Evolutionary conservation across 352 stramenopile species (phyloP).

Genomic region (Phytophthora syringae): DNA sequence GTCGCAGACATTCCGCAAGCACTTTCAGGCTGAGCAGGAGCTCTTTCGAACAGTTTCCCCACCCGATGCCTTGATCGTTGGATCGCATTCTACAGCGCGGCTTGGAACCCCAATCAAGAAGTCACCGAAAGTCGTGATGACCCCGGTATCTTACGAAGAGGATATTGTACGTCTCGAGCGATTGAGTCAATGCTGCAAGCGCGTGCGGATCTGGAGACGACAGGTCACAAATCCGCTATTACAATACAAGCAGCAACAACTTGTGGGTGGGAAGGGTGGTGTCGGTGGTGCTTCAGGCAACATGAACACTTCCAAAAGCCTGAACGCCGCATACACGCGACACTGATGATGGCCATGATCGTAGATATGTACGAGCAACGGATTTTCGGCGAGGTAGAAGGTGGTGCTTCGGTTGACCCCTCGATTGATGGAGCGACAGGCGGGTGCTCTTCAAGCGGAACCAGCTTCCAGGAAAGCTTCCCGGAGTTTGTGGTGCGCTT

Average conservation of each 20-base stretch:
- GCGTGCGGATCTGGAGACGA: slow-evolving; percentile 70
- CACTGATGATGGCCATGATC: slow-evolving; percentile 71
- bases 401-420: slow-evolving; percentile 20
- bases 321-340: slow-evolving; percentile 75
- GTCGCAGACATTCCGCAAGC: slow-evolving; percentile 52
- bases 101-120: slow-evolving; percentile 16
- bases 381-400: slow-evolving; percentile 48
- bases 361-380: slow-evolving; percentile 80
- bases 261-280: slow-evolving; percentile 16
- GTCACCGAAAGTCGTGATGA: slow-evolving; percentile 1
- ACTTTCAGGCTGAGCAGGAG: slow-evolving; percentile 49
- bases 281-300: slow-evolving; percentile 13
- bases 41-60: slow-evolving; percentile 51
- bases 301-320: slow-evolving; percentile 48
- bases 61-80: neutral
- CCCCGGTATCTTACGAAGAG: slow-evolving; percentile 30
- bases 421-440: slow-evolving; percentile 13
- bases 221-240: slow-evolving; percentile 72
- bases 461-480: slow-evolving; percentile 61
- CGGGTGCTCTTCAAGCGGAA: slow-evolving; percentile 16
- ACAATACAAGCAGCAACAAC: slow-evolving; percentile 62
- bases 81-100: slow-evolving; percentile 1
- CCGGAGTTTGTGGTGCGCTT: slow-evolving; percentile 73
- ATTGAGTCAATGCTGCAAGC: slow-evolving; percentile 76
- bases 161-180: slow-evolving; percentile 66